phyloP scores from a whole-genome alignment of 108 stramenopile genomes.

The Poteriospumella lacustris region DNA sequence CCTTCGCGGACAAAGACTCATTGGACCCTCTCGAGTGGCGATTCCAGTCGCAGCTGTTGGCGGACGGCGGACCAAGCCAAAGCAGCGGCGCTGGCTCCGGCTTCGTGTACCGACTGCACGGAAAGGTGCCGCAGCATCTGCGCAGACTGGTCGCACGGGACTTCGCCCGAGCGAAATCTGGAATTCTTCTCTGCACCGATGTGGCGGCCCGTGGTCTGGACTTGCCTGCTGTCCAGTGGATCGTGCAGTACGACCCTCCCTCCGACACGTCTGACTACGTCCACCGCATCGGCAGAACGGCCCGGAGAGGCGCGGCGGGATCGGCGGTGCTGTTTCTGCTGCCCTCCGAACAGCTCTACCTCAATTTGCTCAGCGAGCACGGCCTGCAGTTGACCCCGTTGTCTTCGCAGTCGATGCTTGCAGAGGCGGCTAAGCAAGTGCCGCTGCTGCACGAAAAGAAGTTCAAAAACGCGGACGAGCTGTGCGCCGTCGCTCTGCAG shows the following conservation, averaged over 20 bases:
- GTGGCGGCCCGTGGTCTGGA: constrained; percentile 89
- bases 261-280: constrained; percentile 78
- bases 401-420: neutral
- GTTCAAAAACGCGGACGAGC: constrained; percentile 25
- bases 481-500: constrained; percentile 16
- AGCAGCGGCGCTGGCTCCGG: too few species aligned
- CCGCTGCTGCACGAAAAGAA: neutral
- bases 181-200: constrained; percentile 76
- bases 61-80: too few species aligned
- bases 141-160: constrained; percentile 57
- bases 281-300: constrained; percentile 81
- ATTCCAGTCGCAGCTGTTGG: neutral
- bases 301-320: constrained; percentile 73
- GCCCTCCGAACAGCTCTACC: constrained; percentile 75
- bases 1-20: neutral
- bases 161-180: constrained; percentile 51
- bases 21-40: neutral
- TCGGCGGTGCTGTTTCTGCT: constrained; percentile 75
- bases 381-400: neutral
- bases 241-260: constrained; percentile 86
- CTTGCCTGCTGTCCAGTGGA: constrained; percentile 73
- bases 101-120: constrained; percentile 69
- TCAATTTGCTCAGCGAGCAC: constrained; percentile 59
- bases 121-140: constrained; percentile 68
- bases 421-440: neutral